Evolutionary conservation across 2,329 filamentous ascomycete species (phyloP).

Genomic region (Neofusicoccum kwambonambiense): DNA sequence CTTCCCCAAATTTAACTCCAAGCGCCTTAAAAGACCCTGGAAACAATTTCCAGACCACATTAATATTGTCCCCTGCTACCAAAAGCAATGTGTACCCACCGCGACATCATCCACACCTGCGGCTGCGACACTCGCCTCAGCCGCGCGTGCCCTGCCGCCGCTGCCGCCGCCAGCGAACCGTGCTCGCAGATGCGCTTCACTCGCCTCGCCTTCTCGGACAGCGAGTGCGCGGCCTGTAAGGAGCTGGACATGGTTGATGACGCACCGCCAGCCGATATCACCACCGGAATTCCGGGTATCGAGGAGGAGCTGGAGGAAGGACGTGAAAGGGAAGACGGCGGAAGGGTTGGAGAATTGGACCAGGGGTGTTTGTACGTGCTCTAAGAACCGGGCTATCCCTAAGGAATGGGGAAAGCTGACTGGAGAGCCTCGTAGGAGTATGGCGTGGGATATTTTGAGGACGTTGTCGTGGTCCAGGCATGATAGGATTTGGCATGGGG

Average conservation of each 20-base stretch:
- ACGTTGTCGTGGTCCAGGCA: neutral
- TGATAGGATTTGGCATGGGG: neutral
- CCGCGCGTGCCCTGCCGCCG: neutral
- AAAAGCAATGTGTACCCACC: neutral
- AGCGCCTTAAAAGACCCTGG: neutral
- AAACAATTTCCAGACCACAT: neutral
- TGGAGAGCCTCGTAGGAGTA: neutral
- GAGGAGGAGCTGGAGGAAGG: neutral
- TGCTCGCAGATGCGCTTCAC: neutral
- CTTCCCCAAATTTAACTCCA: too few relatives aligned
- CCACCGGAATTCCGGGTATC: too few relatives aligned
- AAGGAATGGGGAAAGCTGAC: too few relatives aligned
- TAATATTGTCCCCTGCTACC: neutral
- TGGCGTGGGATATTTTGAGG: slow-evolving; percentile 1
- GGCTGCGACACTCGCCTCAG: neutral
- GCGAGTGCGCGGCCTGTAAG: too few relatives aligned
- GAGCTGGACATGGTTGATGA: too few relatives aligned
- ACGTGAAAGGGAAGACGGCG: neutral
- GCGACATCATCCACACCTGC: neutral
- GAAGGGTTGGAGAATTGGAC: neutral
- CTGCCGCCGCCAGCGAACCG: neutral
- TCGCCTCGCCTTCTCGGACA: neutral
- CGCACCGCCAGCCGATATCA: too few relatives aligned
- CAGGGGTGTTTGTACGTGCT: neutral
- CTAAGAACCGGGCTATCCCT: neutral